phyloP scores from a whole-genome alignment of 805 yeast genomes.

The Sugiyamaella qingdaonensis region DNA sequence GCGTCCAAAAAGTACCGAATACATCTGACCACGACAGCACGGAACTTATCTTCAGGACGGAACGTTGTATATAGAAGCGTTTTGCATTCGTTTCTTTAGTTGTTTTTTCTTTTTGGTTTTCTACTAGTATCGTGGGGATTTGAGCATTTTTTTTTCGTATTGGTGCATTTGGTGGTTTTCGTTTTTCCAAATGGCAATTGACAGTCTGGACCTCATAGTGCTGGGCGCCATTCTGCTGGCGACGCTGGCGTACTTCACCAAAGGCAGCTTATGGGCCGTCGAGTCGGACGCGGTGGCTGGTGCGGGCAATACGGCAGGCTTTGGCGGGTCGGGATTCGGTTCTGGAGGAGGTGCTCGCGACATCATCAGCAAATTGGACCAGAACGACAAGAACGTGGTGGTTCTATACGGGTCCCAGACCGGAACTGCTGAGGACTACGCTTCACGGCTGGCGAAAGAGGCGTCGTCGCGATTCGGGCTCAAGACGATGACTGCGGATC shows the following conservation, averaged over 20 bases:
- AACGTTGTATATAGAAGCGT: too few species aligned
- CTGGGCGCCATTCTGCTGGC: conserved; percentile 64
- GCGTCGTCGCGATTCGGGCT: conserved; percentile 76
- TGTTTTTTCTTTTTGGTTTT: too few species aligned
- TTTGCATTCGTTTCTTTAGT: too few species aligned
- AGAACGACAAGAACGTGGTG: conserved; percentile 67
- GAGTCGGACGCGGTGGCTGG: conserved; percentile 20
- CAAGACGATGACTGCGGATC: conserved; percentile 78
- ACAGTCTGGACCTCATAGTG: conserved; percentile 66
- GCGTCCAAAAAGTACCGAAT: too few species aligned
- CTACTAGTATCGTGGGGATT: too few species aligned
- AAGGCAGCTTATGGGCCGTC: conserved; percentile 49
- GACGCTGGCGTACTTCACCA: conserved; percentile 60
- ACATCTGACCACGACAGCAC: too few species aligned
- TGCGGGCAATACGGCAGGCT: conserved; percentile 19
- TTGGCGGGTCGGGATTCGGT: conserved; percentile 20
- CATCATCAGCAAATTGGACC: conserved; percentile 39
- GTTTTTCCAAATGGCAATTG: conserved; percentile 37
- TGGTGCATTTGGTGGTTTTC: neutral
- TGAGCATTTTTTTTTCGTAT: too few species aligned
- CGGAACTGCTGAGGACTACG: conserved; percentile 97
- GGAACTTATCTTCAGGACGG: too few species aligned
- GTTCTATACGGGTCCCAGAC: conserved; percentile 94
- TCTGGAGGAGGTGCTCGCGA: conserved; percentile 24
- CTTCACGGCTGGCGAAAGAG: conserved; percentile 85